Evolutionary conservation across 306 rosid species (phyloP).

Genomic region (Morella rubra): DNA sequence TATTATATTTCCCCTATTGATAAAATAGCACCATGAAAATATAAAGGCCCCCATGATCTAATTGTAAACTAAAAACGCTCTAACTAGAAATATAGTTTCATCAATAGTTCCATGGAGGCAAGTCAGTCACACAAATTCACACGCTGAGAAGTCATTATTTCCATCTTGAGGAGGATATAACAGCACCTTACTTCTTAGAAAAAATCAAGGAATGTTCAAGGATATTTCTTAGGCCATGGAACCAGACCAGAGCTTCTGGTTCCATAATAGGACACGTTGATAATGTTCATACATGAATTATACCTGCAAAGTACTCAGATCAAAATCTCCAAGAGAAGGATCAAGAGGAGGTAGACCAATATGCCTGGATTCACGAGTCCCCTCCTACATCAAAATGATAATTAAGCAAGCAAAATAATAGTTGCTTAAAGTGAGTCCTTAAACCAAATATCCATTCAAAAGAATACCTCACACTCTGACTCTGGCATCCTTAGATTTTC

Average conservation of each 20-base stretch:
- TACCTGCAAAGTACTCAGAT: constrained; percentile 86
- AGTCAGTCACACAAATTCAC: neutral
- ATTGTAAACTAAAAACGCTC: neutral
- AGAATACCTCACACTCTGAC: constrained; percentile 63
- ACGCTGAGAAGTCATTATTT: neutral
- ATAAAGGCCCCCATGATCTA: neutral
- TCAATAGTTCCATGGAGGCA: neutral
- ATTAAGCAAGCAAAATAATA: constrained; percentile 21
- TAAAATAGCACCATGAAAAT: neutral
- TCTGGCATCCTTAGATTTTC: constrained; percentile 60
- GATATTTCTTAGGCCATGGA: neutral
- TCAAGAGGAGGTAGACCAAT: constrained; percentile 52
- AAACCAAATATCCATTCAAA: constrained; percentile 18
- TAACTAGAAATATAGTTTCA: neutral
- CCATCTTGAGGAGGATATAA: constrained; percentile 1
- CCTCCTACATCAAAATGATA: constrained; percentile 53
- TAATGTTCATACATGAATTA: constrained; percentile 22
- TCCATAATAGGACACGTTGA: neutral
- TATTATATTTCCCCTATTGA: neutral
- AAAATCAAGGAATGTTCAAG: constrained; percentile 2
- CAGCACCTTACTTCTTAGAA: neutral
- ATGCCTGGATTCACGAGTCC: constrained; percentile 46
- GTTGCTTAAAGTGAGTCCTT: neutral
- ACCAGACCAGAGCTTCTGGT: constrained; percentile 20
- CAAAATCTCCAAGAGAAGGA: constrained; percentile 58